phyloP scores from a whole-genome alignment of 1,284 basidiomycete genomes.

The Puccinia polysora region DNA sequence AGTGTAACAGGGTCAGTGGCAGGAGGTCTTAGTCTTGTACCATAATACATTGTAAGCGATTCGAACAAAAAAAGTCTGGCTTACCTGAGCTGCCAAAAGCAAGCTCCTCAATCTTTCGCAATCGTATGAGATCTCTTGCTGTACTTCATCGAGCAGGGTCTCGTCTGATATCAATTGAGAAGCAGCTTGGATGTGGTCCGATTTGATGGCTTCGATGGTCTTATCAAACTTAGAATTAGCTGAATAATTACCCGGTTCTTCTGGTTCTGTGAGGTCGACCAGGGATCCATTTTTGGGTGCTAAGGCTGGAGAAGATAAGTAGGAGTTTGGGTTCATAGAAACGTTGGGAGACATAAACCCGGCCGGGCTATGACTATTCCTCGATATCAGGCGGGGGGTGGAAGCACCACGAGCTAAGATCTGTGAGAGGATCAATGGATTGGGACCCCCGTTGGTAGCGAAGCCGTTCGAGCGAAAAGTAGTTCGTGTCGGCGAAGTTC shows the following conservation, averaged over 20 bases:
- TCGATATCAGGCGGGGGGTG: conserved; percentile 47
- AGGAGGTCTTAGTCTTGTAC: too few relatives aligned
- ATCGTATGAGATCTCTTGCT: conserved; percentile 78
- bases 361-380: conserved; percentile 53
- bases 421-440: conserved; percentile 45
- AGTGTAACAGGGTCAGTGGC: too few relatives aligned
- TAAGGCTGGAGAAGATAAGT: conserved; percentile 44
- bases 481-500: background rate
- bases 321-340: conserved; percentile 45
- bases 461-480: conserved; percentile 45
- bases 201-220: conserved; percentile 79
- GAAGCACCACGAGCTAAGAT: conserved; percentile 43
- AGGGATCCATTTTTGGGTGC: too few relatives aligned
- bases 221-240: too few relatives aligned
- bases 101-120: conserved; percentile 83
- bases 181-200: conserved; percentile 79
- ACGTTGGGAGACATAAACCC: conserved; percentile 47
- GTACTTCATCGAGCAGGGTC: conserved; percentile 69
- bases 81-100: conserved; percentile 80
- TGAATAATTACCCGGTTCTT: too few relatives aligned
- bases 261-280: too few relatives aligned
- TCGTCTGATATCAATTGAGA: conserved; percentile 62
- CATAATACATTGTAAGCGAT: background rate
- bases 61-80: conserved; percentile 50
- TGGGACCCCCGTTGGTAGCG: conserved; percentile 34